Base-by-base conservation (phyloP, 768 basidiomycete species). In the Boletus fagicola region DNA sequence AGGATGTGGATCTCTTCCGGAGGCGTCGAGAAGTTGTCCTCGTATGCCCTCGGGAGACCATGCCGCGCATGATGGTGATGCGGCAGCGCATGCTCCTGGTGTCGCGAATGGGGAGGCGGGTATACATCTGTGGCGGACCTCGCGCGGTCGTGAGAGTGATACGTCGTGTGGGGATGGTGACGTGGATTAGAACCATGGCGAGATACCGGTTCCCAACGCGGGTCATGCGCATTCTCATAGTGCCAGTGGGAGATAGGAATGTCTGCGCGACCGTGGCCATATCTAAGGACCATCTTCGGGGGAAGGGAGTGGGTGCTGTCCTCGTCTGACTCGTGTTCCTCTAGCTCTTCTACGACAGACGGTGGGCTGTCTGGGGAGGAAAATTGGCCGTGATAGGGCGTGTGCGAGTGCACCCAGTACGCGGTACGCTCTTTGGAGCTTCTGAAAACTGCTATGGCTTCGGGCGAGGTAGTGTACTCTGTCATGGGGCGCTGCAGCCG, bases 1-100 rank as follows among this genome's bases (percentile, higher is more conserved):
- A n/a, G n/a, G n/a, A n/a, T n/a, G n/a, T n/a, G n/a, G n/a, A n/a
- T 87, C 70, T 86, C 81, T 68, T 87, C 85, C 35, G 84, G 85
- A 51, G 74, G 68, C 7, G 63, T 51, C 12, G 55, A 60, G 47
- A 68, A 65, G 54, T 72, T 63, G 26, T 64, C 62, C 4, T 56
- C 46, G 3, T 47, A 57, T 15, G 62, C 62, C 49, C 50, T 63
- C 28, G 59, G 69, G 46, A 68, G 61, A 47, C 35, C 52, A 31
- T 67, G 59, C 31, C 66, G 66, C 16, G 49, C n/a, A 33, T 51
- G 26, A 30, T 54, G 58, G 28, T 55, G 56, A 44, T 56, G 61
- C 13, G 56, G 51, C 16, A 16, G 44, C 33, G 24, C 46, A 57
- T 63, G 60, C 39, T 67, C 65, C 31, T 71, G 69, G 54, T 74